These are phyloP conservation scores for Coemansia sp. DNA, from an alignment of 192 early-diverging fungal genomes.

Conservation along the genomic window DNA sequence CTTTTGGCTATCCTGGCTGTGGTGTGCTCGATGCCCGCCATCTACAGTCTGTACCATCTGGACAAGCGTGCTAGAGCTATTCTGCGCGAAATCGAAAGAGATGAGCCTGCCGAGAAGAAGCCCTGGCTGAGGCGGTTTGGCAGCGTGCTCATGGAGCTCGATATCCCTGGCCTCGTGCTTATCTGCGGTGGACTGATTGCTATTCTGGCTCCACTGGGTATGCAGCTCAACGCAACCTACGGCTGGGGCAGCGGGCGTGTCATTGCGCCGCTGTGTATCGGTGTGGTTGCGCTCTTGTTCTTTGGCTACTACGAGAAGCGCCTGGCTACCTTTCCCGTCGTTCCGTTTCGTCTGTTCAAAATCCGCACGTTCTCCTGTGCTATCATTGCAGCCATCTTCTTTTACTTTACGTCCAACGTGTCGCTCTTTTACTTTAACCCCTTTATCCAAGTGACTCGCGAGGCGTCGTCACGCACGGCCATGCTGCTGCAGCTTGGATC, in stretches of 20 bases:
- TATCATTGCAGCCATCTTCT: constrained; percentile 30
- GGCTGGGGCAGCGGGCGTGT: constrained; percentile 55
- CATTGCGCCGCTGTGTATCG: constrained; percentile 45
- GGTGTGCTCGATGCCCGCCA: constrained; percentile 24
- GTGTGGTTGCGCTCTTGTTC: constrained; percentile 16
- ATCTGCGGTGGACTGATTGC: constrained; percentile 38
- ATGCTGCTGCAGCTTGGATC: constrained; percentile 43
- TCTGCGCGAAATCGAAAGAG: constrained; percentile 4
- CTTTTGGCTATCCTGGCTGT: constrained; percentile 32
- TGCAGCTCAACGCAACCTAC: constrained; percentile 47
- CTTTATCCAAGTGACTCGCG: constrained; percentile 40
- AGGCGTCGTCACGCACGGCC: constrained; percentile 28
- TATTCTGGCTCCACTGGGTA: constrained; percentile 37
- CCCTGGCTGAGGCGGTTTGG: constrained; percentile 1
- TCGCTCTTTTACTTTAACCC: constrained; percentile 43
- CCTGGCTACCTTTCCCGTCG: constrained; percentile 64
- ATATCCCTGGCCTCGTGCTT: constrained; percentile 27
- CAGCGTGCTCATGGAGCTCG: constrained; percentile 22
- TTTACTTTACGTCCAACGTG: constrained; percentile 43
- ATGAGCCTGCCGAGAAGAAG: neutral
- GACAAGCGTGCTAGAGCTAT: constrained; percentile 27
- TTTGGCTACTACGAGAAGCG: constrained; percentile 57
- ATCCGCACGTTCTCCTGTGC: constrained; percentile 42
- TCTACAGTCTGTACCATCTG: constrained; percentile 18
- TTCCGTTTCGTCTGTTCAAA: constrained; percentile 35